phyloP scores from a whole-genome alignment of 2,329 filamentous ascomycete species.

The Pseudogymnoascus sp. region DNA sequence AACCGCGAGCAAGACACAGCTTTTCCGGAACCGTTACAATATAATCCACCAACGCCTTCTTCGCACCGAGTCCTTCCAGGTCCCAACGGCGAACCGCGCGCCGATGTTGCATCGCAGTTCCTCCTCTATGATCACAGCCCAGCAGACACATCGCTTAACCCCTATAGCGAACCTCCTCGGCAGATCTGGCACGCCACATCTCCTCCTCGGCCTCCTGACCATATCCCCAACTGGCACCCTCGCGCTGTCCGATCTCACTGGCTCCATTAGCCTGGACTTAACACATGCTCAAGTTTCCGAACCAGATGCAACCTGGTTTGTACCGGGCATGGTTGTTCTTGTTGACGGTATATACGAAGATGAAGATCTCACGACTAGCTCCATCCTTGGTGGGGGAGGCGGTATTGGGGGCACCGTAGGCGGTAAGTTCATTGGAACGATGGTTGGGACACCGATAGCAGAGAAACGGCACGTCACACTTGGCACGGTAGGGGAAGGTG shows the following conservation, averaged over 20 bases:
- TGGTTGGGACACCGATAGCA: slow-evolving; percentile 83
- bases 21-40: slow-evolving; percentile 86
- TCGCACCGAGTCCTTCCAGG: slow-evolving; percentile 87
- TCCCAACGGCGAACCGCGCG: slow-evolving; percentile 52
- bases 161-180: slow-evolving; percentile 70
- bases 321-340: slow-evolving; percentile 90
- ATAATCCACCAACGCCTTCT: slow-evolving; percentile 86
- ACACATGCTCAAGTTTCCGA: slow-evolving; percentile 73
- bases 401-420: slow-evolving; percentile 86
- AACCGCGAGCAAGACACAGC: slow-evolving; percentile 69
- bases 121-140: slow-evolving; percentile 42
- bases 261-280: slow-evolving; percentile 77
- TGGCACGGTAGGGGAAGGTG: slow-evolving; percentile 51
- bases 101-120: slow-evolving; percentile 48
- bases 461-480: slow-evolving; percentile 75
- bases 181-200: slow-evolving; percentile 72
- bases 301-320: slow-evolving; percentile 82
- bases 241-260: slow-evolving; percentile 77
- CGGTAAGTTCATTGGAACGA: slow-evolving; percentile 85
- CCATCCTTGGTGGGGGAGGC: slow-evolving; percentile 63
- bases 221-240: slow-evolving; percentile 73
- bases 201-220: slow-evolving; percentile 76
- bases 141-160: slow-evolving; percentile 76
- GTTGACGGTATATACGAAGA: slow-evolving; percentile 96
- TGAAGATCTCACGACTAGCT: slow-evolving; percentile 63